Percentiles rank a stretch among this genome's conserved stretches.
phyloP scores from a whole-genome alignment of 306 rosid genomes.

The Quercus alba region DNA sequence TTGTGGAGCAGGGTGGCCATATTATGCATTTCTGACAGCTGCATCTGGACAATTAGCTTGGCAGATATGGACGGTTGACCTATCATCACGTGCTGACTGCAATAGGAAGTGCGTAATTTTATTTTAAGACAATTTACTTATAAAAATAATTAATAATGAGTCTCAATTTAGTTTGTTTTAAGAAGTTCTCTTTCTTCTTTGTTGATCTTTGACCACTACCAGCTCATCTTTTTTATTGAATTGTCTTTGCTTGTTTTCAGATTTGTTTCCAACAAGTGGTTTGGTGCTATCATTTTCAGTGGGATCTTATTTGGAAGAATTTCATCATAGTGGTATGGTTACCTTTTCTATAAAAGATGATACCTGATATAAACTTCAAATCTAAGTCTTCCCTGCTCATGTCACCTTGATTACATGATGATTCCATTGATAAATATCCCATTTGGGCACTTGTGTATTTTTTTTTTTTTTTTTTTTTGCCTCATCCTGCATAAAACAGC shows the following conservation, averaged over 20 bases:
- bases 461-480: background rate
- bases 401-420: background rate
- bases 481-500: background rate
- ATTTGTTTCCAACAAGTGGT: too few species aligned
- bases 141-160: background rate
- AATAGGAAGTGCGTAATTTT: slow-evolving; percentile 58
- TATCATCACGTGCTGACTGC: slow-evolving; percentile 77
- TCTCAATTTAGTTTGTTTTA: background rate
- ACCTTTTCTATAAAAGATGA: background rate
- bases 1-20: slow-evolving; percentile 73
- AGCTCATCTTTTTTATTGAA: background rate
- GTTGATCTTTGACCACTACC: background rate
- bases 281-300: slow-evolving; percentile 79
- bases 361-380: background rate
- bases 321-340: slow-evolving; percentile 36
- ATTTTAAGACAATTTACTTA: background rate
- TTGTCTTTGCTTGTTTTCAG: slow-evolving; percentile 35
- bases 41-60: slow-evolving; percentile 87
- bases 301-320: slow-evolving; percentile 75
- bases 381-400: background rate
- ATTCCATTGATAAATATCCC: background rate
- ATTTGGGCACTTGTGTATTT: background rate
- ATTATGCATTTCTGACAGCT: slow-evolving; percentile 64
- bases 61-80: slow-evolving; percentile 79
- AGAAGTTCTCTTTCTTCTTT: background rate